Percentiles rank a stretch among this genome's conserved stretches.
These are phyloP conservation scores for Beauveria caledonica DNA, from an alignment of 2,329 filamentous ascomycete genomes.

Conservation along the genomic window DNA sequence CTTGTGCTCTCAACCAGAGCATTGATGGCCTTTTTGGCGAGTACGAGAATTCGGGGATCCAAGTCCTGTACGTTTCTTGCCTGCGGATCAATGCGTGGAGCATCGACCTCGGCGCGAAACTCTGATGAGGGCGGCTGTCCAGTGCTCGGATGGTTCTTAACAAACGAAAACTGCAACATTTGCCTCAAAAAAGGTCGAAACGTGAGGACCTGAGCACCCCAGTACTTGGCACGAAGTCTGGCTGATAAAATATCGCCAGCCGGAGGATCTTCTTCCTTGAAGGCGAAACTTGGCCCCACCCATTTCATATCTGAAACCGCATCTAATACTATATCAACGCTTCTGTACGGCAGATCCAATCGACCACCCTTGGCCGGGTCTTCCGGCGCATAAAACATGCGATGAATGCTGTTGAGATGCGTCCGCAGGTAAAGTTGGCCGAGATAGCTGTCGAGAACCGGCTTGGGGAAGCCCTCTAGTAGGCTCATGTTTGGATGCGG, in stretches of 20 bases:
- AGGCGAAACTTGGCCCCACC: constrained; percentile 45
- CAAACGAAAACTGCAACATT: constrained; percentile 42
- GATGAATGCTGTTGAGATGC: constrained; percentile 55
- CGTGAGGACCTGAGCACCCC: constrained; percentile 84
- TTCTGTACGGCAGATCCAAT: constrained; percentile 30
- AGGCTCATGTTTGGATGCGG: constrained; percentile 53
- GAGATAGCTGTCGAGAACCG: constrained; percentile 51
- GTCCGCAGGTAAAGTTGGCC: constrained; percentile 58
- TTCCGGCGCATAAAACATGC: constrained; percentile 43
- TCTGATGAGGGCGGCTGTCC: constrained; percentile 26
- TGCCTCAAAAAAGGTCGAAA: constrained; percentile 65
- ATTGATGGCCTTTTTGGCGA: constrained; percentile 56
- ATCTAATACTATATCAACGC: constrained; percentile 38
- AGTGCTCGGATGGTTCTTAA: constrained; percentile 26
- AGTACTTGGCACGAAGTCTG: constrained; percentile 86
- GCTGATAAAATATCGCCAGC: constrained; percentile 71
- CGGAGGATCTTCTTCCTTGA: constrained; percentile 60
- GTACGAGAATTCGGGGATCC: constrained; percentile 39
- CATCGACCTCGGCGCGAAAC: constrained; percentile 28
- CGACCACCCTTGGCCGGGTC: constrained; percentile 23
- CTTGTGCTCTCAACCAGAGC: constrained; percentile 78
- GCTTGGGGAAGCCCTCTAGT: constrained; percentile 33
- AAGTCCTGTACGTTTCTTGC: constrained; percentile 31
- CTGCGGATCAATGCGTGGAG: constrained; percentile 29
- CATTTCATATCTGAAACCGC: constrained; percentile 36